Evolutionary conservation across 2,329 filamentous ascomycete genomes (phyloP), one percentile per base, ranked within the genome.

Genomic region (Cordyceps pruinosa): DNA sequence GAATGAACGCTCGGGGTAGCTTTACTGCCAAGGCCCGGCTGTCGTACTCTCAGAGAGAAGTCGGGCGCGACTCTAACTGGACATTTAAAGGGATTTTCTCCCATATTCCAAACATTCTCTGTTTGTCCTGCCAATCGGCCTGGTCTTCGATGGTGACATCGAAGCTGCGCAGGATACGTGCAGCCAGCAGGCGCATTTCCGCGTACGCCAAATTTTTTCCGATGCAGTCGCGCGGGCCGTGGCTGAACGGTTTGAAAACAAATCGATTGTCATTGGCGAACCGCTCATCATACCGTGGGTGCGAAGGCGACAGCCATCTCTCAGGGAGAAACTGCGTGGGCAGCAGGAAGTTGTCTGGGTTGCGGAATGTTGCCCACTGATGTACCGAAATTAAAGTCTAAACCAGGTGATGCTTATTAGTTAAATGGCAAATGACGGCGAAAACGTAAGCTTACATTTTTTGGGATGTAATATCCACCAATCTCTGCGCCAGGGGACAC

Each of bases 131-230:
- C 63, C 64, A 66, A 30, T 63, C 60, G 2, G 59, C 50, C 30
- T 65, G 62, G 2, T 59, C 60, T 8, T 12, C 46, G 4, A 77
- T 64, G 42, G 69, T 63, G 46, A 78, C 60, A 46, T 80, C 76
- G 57, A 80, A 80, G 21, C 73, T 70, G 56, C 67, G 78, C 2
- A 80, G 60, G 6, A 81, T 54, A 9, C 72, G 70, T 1, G 74
- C 70, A 1, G 79, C 58, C 10, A 78, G 73, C 4, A 79, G 60
- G 1, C 77, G 72, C 72, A 80, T 75, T 62, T 81, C 77, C 4
- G 70, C 70, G 46, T 75, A 75, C 1, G 77, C 77, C 4, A 67
- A 59, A 32, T 73, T 76, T 53, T 69, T 68, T 1, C 74, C 74
- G 30, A 77, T 64, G 52, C 75, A 77, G 17, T 74, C 73, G 6